Percentiles rank a stretch among this genome's conserved stretches.
phyloP scores from a whole-genome alignment of 2,329 filamentous ascomycete species.

The Tothia fuscella region DNA sequence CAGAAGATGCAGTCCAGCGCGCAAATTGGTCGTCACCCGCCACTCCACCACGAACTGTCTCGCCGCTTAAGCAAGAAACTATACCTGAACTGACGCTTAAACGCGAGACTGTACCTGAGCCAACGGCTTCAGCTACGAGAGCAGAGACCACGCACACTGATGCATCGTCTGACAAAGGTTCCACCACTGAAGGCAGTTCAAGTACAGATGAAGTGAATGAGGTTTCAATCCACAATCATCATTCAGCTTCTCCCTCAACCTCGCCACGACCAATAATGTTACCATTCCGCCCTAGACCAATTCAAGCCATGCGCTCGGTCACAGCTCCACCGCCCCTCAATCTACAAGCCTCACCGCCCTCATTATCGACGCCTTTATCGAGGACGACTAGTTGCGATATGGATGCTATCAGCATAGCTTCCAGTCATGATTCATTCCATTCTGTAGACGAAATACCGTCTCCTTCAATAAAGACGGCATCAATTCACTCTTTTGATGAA shows the following conservation, averaged over 20 bases:
- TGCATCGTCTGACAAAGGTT: no score
- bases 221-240: neutral
- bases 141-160: no score
- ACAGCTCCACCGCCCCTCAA: slow-evolving; percentile 6
- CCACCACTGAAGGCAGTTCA: slow-evolving; percentile 5
- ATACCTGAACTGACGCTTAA: no score
- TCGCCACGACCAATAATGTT: neutral
- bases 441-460: slow-evolving; percentile 17
- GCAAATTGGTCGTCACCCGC: slow-evolving; percentile 7
- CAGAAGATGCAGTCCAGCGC: slow-evolving; percentile 27
- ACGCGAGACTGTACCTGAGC: no score
- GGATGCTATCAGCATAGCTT: slow-evolving; percentile 23
- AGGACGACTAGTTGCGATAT: slow-evolving; percentile 1
- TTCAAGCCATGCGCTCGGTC: slow-evolving; percentile 2
- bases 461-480: no score
- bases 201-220: neutral
- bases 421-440: slow-evolving; percentile 26
- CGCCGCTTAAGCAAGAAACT: no score
- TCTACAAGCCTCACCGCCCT: neutral
- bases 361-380: neutral
- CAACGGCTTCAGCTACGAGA: no score
- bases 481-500: no score
- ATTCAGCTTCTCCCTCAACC: neutral
- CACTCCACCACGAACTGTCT: no score
- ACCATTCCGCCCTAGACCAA: neutral